Evolutionary conservation across 192 early-diverging fungal species (phyloP).

Genomic region (Backusella liffmaniae): DNA sequence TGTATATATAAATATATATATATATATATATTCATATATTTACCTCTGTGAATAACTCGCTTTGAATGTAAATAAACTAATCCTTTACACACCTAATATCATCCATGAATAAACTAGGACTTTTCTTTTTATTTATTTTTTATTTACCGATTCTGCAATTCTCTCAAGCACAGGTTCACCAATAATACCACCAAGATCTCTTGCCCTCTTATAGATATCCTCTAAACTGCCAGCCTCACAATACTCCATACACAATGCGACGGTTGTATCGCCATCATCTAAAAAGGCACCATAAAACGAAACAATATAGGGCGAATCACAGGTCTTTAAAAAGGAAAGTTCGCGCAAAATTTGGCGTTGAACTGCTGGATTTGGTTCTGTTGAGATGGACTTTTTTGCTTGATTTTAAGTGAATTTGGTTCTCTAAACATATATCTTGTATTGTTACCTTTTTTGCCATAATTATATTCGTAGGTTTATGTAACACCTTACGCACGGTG

Average conservation of each 20-base stretch:
- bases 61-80: slow-evolving; percentile 87
- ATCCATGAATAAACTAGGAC: neutral
- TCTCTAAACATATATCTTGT: slow-evolving; percentile 2
- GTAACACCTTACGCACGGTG: slow-evolving; percentile 85
- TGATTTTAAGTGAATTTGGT: neutral
- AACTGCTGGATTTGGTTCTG: slow-evolving; percentile 61
- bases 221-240: slow-evolving; percentile 94
- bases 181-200: slow-evolving; percentile 69
- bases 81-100: slow-evolving; percentile 68
- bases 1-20: neutral
- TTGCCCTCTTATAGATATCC: slow-evolving; percentile 78
- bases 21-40: neutral
- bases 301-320: slow-evolving; percentile 91
- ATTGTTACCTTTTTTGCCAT: slow-evolving; percentile 92
- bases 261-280: slow-evolving; percentile 70
- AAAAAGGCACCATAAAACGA: slow-evolving; percentile 93
- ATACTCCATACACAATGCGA: slow-evolving; percentile 97
- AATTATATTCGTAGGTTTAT: slow-evolving; percentile 69
- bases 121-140: neutral
- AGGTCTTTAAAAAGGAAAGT: slow-evolving; percentile 84
- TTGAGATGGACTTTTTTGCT: slow-evolving; percentile 51
- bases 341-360: slow-evolving; percentile 90
- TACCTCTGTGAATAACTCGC: slow-evolving; percentile 91
- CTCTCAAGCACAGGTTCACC: slow-evolving; percentile 86
- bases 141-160: slow-evolving; percentile 74